A percentile compares a stretch with the other conserved stretches of the same genome.
phyloP scores from a whole-genome alignment of 2,329 filamentous ascomycete species.

The Daldinia sp. region DNA sequence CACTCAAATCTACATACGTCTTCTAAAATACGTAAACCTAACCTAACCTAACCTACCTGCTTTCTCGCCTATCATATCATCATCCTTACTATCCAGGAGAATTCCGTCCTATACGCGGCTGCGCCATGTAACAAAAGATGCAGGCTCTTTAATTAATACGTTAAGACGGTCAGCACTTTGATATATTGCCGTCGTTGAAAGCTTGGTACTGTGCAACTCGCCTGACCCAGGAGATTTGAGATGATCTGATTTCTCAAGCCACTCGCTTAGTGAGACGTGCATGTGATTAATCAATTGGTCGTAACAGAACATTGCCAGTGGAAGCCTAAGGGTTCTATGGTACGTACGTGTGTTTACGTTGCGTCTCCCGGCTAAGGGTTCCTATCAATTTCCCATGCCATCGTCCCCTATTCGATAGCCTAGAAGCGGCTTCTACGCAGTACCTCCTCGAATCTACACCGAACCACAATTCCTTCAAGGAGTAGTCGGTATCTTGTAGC shows the following conservation, averaged over 20 bases:
- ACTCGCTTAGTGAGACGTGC: conserved; percentile 41
- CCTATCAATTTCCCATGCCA: neutral
- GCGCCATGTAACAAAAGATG: neutral
- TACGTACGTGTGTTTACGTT: conserved; percentile 21
- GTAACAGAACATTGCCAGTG: conserved; percentile 26
- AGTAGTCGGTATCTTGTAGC: conserved; percentile 12
- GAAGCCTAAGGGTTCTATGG: conserved; percentile 26
- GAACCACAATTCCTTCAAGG: conserved; percentile 28
- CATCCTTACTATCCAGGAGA: neutral
- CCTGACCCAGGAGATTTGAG: conserved; percentile 33
- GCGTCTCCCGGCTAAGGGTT: conserved; percentile 23
- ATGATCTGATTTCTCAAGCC: conserved; percentile 38
- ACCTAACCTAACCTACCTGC: neutral
- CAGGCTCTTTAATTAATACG: conserved; percentile 8
- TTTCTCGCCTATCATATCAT: conserved; percentile 9
- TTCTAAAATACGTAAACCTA: neutral
- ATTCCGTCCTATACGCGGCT: neutral
- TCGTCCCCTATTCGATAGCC: conserved; percentile 21
- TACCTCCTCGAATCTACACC: conserved; percentile 17
- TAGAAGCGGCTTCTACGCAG: conserved; percentile 9
- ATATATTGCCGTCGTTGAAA: conserved; percentile 17
- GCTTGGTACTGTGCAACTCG: conserved; percentile 36
- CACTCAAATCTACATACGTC: neutral
- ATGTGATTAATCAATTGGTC: conserved; percentile 35
- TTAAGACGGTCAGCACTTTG: conserved; percentile 16